Conservation (phyloP, 805 yeast species). For the Kazachstania psychrophila region DNA sequence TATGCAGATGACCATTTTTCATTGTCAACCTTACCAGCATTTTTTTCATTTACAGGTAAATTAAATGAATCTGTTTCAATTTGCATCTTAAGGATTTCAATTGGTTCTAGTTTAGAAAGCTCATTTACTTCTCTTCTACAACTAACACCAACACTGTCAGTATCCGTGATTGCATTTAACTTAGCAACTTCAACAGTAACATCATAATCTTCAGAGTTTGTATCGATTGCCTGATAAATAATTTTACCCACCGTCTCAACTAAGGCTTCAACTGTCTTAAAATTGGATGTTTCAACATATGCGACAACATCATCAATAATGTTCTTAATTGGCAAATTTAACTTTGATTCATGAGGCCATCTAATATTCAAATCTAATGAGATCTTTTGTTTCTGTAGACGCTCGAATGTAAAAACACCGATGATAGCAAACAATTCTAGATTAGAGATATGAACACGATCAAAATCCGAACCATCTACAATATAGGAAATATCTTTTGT, state of each 20-base stretch:
- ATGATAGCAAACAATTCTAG: slow-evolving; percentile 64
- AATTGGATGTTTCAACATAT: slow-evolving; percentile 70
- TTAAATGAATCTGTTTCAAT: slow-evolving; percentile 24
- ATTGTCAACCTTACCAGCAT: background rate
- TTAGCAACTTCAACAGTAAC: slow-evolving; percentile 57
- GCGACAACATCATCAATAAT: slow-evolving; percentile 42
- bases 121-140: slow-evolving; percentile 42
- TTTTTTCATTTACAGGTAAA: slow-evolving; percentile 25
- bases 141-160: slow-evolving; percentile 86
- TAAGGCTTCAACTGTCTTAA: slow-evolving; percentile 89
- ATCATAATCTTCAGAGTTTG: background rate
- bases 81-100: background rate
- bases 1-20: slow-evolving; percentile 38
- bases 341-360: slow-evolving; percentile 21
- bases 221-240: slow-evolving; percentile 35
- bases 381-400: slow-evolving; percentile 72
- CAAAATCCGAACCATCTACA: slow-evolving; percentile 7
- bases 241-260: slow-evolving; percentile 62
- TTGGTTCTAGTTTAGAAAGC: slow-evolving; percentile 17
- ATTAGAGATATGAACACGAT: slow-evolving; percentile 35
- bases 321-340: slow-evolving; percentile 24
- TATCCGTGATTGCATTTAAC: slow-evolving; percentile 79
- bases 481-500: slow-evolving; percentile 22
- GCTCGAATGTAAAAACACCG: slow-evolving; percentile 88
- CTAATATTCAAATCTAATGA: slow-evolving; percentile 45